Evolutionary conservation across 1,284 basidiomycete genomes (phyloP), one percentile per base, ranked within the genome.

Genomic region (Irpex sp.): DNA sequence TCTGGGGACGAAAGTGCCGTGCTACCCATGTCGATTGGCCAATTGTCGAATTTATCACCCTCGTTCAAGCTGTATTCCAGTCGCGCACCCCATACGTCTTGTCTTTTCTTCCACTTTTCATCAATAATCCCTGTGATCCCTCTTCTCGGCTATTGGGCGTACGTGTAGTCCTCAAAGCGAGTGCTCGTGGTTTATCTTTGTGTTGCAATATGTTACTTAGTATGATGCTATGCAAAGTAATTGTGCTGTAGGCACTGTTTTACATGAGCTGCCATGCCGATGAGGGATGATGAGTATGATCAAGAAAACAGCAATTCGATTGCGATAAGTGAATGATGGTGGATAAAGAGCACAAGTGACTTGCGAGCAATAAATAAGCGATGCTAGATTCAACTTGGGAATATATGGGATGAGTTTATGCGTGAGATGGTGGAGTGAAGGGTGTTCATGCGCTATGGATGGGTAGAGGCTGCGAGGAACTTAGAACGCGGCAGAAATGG

Each of bases 401-500:
- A 50, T 50, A 50, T 50, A 50, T 50, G 49, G 49, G 17, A 26
- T n/a, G 49, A 43, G 39, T 43, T 39, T 43, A 5, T 43, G 39
- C 11, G 15, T 43, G 39, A 43, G 15, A 43, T 43, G 39, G 15
- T 43, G 39, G 15, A 43, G 6, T 43, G 39, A 4, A 43, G 50
- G 50, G 58, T 61, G 57, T 26, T 26, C 26, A 26, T 26, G 49
- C 61, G 19, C 21, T 49, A 54, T 26, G 26, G 47, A 54, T 37
- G 35, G 57, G 43, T 35, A 17, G 43, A 43, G 6, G 19, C 7
- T 11, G 3, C 3, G 33, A 26, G 54, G 35, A 2, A 8, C 13
- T 58, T 36, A 66, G 26, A 61, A 61, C 15, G 55, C 58, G 35
- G 65, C 60, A 13, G 63, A 61, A n/a, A 58, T 49, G 7, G 62